phyloP scores from a whole-genome alignment of 306 rosid genomes.

The Prunus davidiana region DNA sequence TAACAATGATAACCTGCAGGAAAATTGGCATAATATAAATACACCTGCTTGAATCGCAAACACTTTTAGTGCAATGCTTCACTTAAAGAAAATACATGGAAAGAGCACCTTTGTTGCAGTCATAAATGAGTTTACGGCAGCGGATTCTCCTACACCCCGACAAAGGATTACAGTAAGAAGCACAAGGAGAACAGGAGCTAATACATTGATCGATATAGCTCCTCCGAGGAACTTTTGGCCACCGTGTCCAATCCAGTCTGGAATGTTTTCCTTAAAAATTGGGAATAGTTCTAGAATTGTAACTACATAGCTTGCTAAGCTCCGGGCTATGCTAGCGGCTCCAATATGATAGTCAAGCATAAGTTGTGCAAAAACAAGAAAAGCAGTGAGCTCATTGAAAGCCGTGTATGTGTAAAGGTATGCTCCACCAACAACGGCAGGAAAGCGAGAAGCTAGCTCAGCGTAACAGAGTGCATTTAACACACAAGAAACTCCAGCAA shows the following conservation, averaged over 20 bases:
- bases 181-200: constrained; percentile 81
- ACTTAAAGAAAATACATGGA: constrained; percentile 16
- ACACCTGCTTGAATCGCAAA: constrained; percentile 10
- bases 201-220: constrained; percentile 66
- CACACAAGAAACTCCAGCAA: constrained; percentile 88
- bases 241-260: constrained; percentile 90
- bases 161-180: constrained; percentile 77
- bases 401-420: constrained; percentile 88
- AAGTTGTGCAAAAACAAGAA: constrained; percentile 87
- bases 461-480: constrained; percentile 95
- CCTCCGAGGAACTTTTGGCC: constrained; percentile 60
- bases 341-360: constrained; percentile 98
- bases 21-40: constrained; percentile 23
- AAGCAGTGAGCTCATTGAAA: constrained; percentile 90
- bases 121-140: constrained; percentile 76
- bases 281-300: constrained; percentile 78
- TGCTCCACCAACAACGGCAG: constrained; percentile 96
- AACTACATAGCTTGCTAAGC: constrained; percentile 79
- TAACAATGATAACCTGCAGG: constrained; percentile 73
- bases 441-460: constrained; percentile 83
- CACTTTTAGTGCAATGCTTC: background rate
- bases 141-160: constrained; percentile 80
- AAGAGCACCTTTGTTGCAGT: constrained; percentile 74
- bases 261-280: constrained; percentile 67
- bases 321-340: constrained; percentile 95